These are phyloP conservation scores for Sporodiniella umbellata DNA, from an alignment of 371 early-diverging fungal species.

Conservation along the genomic window DNA sequence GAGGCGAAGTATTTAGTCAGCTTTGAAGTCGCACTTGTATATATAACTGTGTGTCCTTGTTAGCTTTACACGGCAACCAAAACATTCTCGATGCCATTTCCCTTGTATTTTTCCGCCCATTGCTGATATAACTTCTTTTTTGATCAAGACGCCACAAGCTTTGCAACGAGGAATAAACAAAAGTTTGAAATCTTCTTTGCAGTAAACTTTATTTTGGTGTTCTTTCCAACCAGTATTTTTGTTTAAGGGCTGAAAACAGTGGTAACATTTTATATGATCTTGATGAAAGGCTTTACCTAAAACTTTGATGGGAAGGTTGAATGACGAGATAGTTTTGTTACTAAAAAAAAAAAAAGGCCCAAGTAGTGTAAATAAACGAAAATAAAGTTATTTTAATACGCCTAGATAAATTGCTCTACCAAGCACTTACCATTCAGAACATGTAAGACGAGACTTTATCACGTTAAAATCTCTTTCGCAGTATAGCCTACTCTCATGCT, in stretches of 20 bases:
- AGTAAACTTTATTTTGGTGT: conserved; percentile 74
- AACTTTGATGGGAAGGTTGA: conserved; percentile 54
- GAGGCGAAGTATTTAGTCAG: too few relatives aligned
- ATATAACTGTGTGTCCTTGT: background rate
- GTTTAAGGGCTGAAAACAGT: conserved; percentile 62
- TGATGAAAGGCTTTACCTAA: conserved; percentile 64
- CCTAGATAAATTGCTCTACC: too few relatives aligned
- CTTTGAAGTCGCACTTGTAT: background rate
- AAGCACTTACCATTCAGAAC: conserved; percentile 44
- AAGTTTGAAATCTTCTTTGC: conserved; percentile 67
- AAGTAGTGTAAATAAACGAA: background rate
- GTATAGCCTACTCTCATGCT: conserved; percentile 61
- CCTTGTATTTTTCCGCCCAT: conserved; percentile 74
- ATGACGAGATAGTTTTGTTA: conserved; percentile 47
- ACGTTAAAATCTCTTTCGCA: conserved; percentile 70
- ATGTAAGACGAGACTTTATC: conserved; percentile 46
- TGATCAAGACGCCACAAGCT: conserved; percentile 64
- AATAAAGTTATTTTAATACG: background rate
- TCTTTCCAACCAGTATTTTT: conserved; percentile 74
- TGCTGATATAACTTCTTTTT: conserved; percentile 74
- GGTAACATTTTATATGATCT: conserved; percentile 64
- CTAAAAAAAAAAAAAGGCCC: conserved; percentile 1
- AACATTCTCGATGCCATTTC: conserved; percentile 72
- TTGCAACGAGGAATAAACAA: conserved; percentile 67
- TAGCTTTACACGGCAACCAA: conserved; percentile 49